Conservation (phyloP, 352 stramenopile species). For the Phytopythium mirpurense region DNA sequence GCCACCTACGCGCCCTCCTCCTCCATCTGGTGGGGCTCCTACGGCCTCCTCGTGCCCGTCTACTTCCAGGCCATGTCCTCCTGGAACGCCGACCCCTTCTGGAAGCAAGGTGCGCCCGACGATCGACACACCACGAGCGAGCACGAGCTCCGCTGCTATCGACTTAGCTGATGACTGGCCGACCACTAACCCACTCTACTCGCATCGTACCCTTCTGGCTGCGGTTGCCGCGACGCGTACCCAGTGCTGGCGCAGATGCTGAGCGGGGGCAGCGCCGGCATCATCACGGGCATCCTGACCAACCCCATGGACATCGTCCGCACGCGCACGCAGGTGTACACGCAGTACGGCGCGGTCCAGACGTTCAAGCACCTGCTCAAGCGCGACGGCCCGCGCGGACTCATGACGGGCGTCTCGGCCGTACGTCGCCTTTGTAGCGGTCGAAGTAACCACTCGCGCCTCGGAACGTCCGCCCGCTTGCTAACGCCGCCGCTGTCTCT, state of each 20-base stretch:
- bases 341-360: slow-evolving; percentile 77
- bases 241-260: slow-evolving; percentile 71
- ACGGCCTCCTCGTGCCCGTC: slow-evolving; percentile 70
- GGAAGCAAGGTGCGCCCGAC: slow-evolving; percentile 82
- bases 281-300: slow-evolving; percentile 75
- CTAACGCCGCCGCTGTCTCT: not conserved
- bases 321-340: slow-evolving; percentile 82
- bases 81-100: slow-evolving; percentile 63
- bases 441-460: too few relatives aligned
- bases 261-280: slow-evolving; percentile 66
- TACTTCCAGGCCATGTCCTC: slow-evolving; percentile 60
- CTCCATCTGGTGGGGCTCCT: slow-evolving; percentile 85
- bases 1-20: slow-evolving; percentile 84
- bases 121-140: too few relatives aligned
- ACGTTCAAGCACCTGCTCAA: slow-evolving; percentile 82
- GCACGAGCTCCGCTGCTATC: too few relatives aligned
- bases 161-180: too few relatives aligned
- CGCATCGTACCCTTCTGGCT: too few relatives aligned
- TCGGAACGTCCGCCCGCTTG: too few relatives aligned
- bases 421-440: slow-evolving; percentile 28
- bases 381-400: slow-evolving; percentile 58
- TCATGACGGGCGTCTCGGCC: slow-evolving; percentile 79
- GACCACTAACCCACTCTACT: too few relatives aligned
- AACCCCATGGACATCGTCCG: slow-evolving; percentile 90
- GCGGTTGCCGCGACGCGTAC: not conserved